Percentiles rank a stretch among this genome's conserved stretches.
Evolutionary conservation across 129 eudicot genomes (phyloP).

Genomic region (Tagetes patula): DNA sequence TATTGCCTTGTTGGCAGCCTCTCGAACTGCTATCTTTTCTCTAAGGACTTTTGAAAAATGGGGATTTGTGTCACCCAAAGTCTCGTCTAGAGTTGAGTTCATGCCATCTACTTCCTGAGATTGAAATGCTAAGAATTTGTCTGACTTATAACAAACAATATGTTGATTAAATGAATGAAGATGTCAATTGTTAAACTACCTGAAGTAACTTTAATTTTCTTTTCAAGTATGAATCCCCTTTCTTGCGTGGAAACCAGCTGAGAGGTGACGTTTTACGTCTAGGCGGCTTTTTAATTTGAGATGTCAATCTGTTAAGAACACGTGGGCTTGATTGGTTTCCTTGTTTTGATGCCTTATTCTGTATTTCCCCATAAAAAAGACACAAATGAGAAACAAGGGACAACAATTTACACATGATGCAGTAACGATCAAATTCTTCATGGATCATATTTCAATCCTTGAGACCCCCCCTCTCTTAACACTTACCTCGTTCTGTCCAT

Average conservation of each 20-base stretch:
- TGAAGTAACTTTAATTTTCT: conserved; percentile 80
- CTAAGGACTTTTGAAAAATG: conserved; percentile 76
- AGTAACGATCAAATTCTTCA: conserved; percentile 10
- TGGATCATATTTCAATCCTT: no score
- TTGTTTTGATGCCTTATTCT: conserved; percentile 58
- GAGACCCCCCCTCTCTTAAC: no score
- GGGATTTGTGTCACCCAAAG: conserved; percentile 83
- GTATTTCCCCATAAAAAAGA: conserved; percentile 17
- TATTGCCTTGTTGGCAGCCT: conserved; percentile 84
- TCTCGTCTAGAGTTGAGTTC: conserved; percentile 88
- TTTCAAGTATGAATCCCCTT: conserved; percentile 78
- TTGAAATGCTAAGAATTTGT: conserved; percentile 6
- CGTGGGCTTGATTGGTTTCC: conserved; percentile 44
- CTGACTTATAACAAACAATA: neutral
- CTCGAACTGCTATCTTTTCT: conserved; percentile 87
- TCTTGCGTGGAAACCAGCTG: conserved; percentile 94
- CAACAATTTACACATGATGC: neutral
- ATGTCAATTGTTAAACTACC: conserved; percentile 34
- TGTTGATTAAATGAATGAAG: neutral
- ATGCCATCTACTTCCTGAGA: conserved; percentile 87
- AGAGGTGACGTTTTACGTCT: conserved; percentile 80
- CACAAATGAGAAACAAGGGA: conserved; percentile 5
- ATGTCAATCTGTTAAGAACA: conserved; percentile 54
- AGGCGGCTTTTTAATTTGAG: conserved; percentile 77
- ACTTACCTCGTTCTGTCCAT: no score